These are phyloP conservation scores for Saccharomycopsis capsularis DNA, from an alignment of 805 yeast species.

Conservation along the genomic window DNA sequence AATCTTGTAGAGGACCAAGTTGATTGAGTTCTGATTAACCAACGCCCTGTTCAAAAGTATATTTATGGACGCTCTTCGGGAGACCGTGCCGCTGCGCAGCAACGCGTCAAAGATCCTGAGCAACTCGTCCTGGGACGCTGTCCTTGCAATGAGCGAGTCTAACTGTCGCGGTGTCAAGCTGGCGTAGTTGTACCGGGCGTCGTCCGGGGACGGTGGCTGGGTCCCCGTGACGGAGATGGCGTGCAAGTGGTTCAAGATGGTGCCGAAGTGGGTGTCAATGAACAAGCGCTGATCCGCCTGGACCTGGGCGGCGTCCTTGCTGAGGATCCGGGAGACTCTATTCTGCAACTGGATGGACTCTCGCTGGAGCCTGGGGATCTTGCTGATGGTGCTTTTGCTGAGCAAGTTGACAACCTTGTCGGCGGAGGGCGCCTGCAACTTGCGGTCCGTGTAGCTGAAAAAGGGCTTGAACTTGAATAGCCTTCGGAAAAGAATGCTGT, in stretches of 20 bases:
- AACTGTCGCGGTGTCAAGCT: slow-evolving; percentile 6
- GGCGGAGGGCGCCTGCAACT: neutral
- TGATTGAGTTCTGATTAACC: slow-evolving; percentile 9
- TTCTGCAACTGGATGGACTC: neutral
- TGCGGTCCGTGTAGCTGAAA: neutral
- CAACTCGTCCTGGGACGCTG: slow-evolving; percentile 15
- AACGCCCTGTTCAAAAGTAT: slow-evolving; percentile 13
- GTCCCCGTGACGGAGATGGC: neutral
- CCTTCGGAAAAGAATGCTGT: no score
- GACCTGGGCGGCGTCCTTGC: neutral
- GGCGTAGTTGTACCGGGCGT: slow-evolving; percentile 2
- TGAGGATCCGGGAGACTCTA: neutral
- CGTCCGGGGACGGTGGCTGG: neutral
- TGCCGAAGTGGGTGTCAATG: slow-evolving; percentile 9
- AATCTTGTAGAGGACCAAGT: slow-evolving; percentile 7
- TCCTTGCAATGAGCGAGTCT: slow-evolving; percentile 6
- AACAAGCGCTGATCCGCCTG: neutral
- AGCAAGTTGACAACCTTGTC: neutral
- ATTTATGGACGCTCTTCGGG: slow-evolving; percentile 3
- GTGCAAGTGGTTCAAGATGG: slow-evolving; percentile 4
- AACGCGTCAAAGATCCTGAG: slow-evolving; percentile 11
- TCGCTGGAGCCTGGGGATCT: neutral
- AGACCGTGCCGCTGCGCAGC: neutral
- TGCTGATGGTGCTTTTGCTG: neutral
- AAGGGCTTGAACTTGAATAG: neutral